Evolutionary conservation across 169 alveolate species (phyloP), one percentile per base, ranked within the genome.

Genomic region (Cardiosporidium cionae): DNA sequence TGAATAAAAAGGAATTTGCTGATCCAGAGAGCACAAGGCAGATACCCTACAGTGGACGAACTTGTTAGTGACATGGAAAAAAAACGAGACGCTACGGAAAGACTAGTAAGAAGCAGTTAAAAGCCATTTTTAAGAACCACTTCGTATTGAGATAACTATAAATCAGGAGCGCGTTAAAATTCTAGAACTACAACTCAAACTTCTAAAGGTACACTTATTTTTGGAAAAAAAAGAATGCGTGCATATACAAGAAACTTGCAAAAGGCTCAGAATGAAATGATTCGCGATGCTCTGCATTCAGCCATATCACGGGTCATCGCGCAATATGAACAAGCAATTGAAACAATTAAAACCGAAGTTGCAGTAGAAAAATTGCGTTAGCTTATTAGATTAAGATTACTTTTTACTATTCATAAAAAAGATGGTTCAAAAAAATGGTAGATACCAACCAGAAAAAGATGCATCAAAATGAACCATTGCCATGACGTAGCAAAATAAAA

Each of bases 11-110:
- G n/a, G 23, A 22, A 1, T 37, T 31, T 16, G 52, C 6, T 74
- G 34, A 7, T 16, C 65, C 23, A 68, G 4, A 16, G 31, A 62
- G 4, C 5, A 28, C 7, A 52, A 34, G 2, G 3, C 72, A 77
- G 83, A 31, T 77, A 77, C 54, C 83, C 83, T 3, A 77, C 83
- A 58, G 74, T 77, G 4, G 83, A 70, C 74, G 83, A 77, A 33
- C 81, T 77, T 52, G 83, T 71, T 37, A 58, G 74, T 36, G 83
- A 77, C 27, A 77, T 77, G 83, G 70, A 77, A 34, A 70, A 77
- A 32, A 77, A 77, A 54, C 31, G 83, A 28, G 79, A 77, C 54
- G 83, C 83, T 29, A 77, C 79, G 22, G 83, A 77, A 25, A 44
- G 83, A 33, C 79, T 77, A 44, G 83, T 70, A 23, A 25, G 71